Evolutionary conservation across 2,329 filamentous ascomycete genomes (phyloP).

Genomic region (Thermomyces lanuginosus): DNA sequence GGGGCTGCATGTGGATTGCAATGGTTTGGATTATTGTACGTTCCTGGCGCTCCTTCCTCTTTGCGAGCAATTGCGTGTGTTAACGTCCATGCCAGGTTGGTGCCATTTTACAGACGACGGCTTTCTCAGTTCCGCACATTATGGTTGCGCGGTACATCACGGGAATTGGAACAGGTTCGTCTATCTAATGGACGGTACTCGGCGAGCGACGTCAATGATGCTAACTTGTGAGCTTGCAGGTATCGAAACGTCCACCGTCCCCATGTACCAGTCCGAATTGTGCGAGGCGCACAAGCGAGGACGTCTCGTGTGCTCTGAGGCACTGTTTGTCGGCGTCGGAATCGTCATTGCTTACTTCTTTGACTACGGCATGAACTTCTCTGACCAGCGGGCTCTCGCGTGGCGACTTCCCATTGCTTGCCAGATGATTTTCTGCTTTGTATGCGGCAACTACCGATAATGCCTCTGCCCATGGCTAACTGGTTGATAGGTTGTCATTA

Average conservation of each 20-base stretch:
- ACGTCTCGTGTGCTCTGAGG: not conserved
- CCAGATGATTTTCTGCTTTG: conserved; percentile 13
- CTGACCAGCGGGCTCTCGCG: conserved; percentile 22
- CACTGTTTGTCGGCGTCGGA: not conserved
- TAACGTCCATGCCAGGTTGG: too few species aligned
- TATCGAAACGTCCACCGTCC: not conserved
- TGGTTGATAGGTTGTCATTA: too few species aligned
- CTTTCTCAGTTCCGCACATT: conserved; percentile 12
- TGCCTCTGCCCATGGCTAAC: too few species aligned
- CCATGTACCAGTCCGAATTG: not conserved
- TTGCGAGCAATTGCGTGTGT: too few species aligned
- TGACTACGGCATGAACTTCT: conserved; percentile 21
- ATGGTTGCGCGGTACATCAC: conserved; percentile 30
- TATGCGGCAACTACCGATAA: too few species aligned
- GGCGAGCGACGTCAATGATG: too few species aligned
- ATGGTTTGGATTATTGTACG: conserved; percentile 3
- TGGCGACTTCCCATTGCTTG: conserved; percentile 34
- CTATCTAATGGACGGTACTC: too few species aligned
- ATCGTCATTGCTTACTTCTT: conserved; percentile 8
- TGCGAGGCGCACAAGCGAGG: not conserved
- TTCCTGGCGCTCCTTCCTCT: too few species aligned
- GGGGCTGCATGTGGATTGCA: conserved; percentile 5
- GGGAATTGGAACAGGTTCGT: conserved; percentile 32
- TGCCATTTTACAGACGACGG: conserved; percentile 13
- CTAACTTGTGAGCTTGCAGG: too few species aligned